A percentile compares a stretch with the other conserved stretches of the same genome.
Conservation (phyloP, 1,284 basidiomycete genomes). For the Cryptococcus sp. region DNA sequence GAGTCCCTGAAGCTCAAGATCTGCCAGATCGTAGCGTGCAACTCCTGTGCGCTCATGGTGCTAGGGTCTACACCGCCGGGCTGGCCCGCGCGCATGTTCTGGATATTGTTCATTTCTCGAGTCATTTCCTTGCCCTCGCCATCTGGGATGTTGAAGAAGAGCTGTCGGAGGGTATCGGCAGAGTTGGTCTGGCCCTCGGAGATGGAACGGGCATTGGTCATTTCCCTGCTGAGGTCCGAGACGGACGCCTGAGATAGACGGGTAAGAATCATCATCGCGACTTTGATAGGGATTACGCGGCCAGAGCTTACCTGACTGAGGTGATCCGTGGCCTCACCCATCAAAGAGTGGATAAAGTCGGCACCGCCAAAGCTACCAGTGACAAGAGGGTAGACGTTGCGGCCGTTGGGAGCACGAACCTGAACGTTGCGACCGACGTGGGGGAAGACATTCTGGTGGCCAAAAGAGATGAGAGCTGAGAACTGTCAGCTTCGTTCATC, state of each 20-base stretch:
- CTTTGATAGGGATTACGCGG: background rate
- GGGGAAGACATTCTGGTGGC: constrained; percentile 73
- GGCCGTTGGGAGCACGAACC: constrained; percentile 72
- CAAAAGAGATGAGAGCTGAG: constrained; percentile 65
- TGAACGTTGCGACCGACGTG: constrained; percentile 82
- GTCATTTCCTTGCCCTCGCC: constrained; percentile 56
- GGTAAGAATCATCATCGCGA: background rate
- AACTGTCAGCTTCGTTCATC: background rate
- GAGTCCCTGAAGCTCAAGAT: constrained; percentile 81
- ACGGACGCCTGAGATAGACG: constrained; percentile 67
- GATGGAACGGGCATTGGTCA: constrained; percentile 59
- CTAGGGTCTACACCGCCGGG: constrained; percentile 63
- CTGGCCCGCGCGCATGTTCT: constrained; percentile 61
- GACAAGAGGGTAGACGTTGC: constrained; percentile 73
- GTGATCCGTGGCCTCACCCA: constrained; percentile 55
- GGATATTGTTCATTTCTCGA: constrained; percentile 71
- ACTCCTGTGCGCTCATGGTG: constrained; percentile 82
- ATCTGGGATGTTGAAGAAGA: constrained; percentile 61
- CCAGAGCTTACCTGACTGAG: constrained; percentile 26
- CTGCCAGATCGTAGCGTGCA: constrained; percentile 77
- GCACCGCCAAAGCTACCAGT: constrained; percentile 84
- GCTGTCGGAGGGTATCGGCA: constrained; percentile 41
- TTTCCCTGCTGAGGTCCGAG: constrained; percentile 75
- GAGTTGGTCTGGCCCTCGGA: constrained; percentile 54
- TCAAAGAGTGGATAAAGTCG: constrained; percentile 73